These are phyloP conservation scores for Eucalyptus tenuipes DNA, from an alignment of 345 rosid genomes.

Conservation along the genomic window DNA sequence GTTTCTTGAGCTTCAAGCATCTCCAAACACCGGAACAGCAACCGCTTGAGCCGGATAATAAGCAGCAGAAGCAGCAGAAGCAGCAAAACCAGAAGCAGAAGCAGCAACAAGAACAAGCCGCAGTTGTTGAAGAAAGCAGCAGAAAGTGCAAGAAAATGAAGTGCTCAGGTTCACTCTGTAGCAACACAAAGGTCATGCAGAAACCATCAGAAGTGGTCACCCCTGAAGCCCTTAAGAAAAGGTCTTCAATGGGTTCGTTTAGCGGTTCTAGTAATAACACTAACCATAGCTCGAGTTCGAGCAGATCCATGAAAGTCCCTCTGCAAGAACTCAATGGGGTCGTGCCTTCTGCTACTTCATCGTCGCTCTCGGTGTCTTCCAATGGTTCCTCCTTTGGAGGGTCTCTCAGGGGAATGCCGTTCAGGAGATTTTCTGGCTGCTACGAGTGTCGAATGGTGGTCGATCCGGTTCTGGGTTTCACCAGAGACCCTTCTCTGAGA, in stretches of 20 bases:
- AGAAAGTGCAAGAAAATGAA: conserved; percentile 62
- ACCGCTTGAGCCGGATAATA: not conserved
- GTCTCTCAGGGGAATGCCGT: conserved; percentile 47
- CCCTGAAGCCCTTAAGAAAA: conserved; percentile 33
- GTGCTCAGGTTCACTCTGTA: conserved; percentile 71
- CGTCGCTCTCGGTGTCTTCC: conserved; percentile 24
- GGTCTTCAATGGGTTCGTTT: conserved; percentile 9
- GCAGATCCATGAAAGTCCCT: conserved; percentile 49
- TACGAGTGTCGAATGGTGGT: conserved; percentile 74
- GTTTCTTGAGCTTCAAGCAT: conserved; percentile 36
- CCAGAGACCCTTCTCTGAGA: conserved; percentile 46
- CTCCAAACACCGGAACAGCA: conserved; percentile 9
- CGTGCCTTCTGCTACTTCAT: conserved; percentile 21
- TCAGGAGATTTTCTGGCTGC: conserved; percentile 65
- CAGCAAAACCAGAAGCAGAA: not conserved
- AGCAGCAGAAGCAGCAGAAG: not conserved
- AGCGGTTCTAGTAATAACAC: not conserved
- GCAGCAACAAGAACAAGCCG: not conserved
- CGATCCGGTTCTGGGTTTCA: conserved; percentile 53
- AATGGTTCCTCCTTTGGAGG: conserved; percentile 13
- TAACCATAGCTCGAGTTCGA: conserved; percentile 5
- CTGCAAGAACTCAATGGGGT: conserved; percentile 23
- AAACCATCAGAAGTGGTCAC: conserved; percentile 16
- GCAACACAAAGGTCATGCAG: conserved; percentile 58
- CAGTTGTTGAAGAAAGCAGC: conserved; percentile 15